These are phyloP conservation scores for Cunninghamia lanceolata DNA, from an alignment of 75 land plant genomes.

Conservation along the genomic window DNA sequence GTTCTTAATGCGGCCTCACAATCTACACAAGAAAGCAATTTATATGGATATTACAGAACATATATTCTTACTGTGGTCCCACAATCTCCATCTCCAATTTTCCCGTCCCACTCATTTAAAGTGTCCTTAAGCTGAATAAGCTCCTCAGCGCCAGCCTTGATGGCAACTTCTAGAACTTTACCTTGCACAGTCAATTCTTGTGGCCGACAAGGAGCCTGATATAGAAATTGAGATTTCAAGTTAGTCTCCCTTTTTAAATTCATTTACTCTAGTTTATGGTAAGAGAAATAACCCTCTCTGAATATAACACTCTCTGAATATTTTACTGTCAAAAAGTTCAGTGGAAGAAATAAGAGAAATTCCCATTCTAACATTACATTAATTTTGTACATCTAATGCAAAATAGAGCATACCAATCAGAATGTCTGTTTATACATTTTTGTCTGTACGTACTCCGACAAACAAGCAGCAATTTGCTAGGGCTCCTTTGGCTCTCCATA, in stretches of 20 bases:
- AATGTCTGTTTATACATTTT: neutral
- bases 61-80: constrained; percentile 75
- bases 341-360: neutral
- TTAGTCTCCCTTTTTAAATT: neutral
- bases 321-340: neutral
- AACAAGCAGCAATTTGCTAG: too few species aligned
- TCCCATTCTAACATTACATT: neutral
- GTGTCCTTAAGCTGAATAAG: constrained; percentile 58
- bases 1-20: neutral
- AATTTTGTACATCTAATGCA: neutral
- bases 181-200: constrained; percentile 63
- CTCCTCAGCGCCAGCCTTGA: constrained; percentile 80
- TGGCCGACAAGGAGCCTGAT: constrained; percentile 61
- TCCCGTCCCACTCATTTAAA: constrained; percentile 89
- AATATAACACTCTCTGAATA: neutral
- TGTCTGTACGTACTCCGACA: too few species aligned
- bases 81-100: constrained; percentile 98
- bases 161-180: constrained; percentile 68
- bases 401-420: neutral
- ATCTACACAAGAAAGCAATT: constrained; percentile 6
- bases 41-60: neutral
- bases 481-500: neutral
- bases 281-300: neutral
- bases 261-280: neutral
- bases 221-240: neutral